Evolutionary conservation across 352 stramenopile genomes (phyloP), one percentile per base, ranked within the genome.

Genomic region (Phytopythium oedochilum): DNA sequence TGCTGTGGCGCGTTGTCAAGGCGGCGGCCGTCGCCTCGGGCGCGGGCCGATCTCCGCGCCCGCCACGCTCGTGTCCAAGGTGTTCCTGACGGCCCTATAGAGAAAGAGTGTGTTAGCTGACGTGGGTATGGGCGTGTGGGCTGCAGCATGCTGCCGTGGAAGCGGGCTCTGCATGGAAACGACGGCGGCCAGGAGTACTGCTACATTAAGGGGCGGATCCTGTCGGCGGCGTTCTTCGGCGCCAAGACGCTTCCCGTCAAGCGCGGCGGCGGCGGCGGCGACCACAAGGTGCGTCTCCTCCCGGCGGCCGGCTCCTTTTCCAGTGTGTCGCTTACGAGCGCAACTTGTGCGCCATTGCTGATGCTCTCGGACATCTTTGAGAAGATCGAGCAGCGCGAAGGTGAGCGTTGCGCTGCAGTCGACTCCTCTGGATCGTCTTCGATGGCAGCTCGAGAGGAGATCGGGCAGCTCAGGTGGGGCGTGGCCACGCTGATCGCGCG

Each of bases 401-500:
- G 83, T 93, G 59, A 18, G 42, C 15, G 3, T 15, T 7, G 11
- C 5, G 20, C 20, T 12, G 35, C 35, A 14, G 11, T 12, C 7
- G 32, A 23, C n/a, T 22, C 8, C 2, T 36, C 2, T 38, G 57
- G 28, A 18, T 8, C 22, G 22, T 36, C 36, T 5, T 9, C 20
- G 15, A 39, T 58, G 15, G 26, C 35, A 8, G 8, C 15, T 39
- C 15, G 68, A 18, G 77, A 81, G 32, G 73, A 93, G 46, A 83
- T 96, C 31, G 86, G 86, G 3, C 78, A 75, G 1, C 63, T 96
- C 32, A 96, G 94, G 56, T 96, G 86, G 86, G 86, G 86, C 12
- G 83, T 92, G 15, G 84, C 77, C 15, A 96, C 94, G 47, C 73
- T 96, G 46, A 91, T 96, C 51, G 83, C 83, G 23, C 82, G 86